phyloP scores from a whole-genome alignment of 23 red algal species.

The Gracilaria caudata region DNA sequence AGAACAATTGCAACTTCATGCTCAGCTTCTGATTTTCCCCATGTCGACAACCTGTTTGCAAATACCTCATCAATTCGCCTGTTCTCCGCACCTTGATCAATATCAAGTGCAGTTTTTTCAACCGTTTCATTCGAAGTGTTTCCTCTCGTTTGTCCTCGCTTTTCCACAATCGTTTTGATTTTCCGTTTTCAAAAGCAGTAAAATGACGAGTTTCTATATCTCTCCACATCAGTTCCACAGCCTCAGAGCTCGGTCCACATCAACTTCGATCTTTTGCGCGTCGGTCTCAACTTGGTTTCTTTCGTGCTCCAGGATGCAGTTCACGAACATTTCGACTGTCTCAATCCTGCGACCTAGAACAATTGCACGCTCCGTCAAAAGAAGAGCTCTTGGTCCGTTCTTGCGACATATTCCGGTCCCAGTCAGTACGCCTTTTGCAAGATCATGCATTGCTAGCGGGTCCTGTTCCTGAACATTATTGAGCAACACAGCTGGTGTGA shows the following conservation, averaged over 20 bases:
- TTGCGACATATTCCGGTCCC: slow-evolving; percentile 34
- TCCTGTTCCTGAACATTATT: slow-evolving; percentile 39
- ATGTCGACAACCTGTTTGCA: slow-evolving; percentile 47
- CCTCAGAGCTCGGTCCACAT: slow-evolving; percentile 38
- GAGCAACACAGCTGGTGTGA: background rate
- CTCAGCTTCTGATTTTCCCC: slow-evolving; percentile 38
- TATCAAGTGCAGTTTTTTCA: slow-evolving; percentile 36
- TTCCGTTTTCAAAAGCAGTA: background rate
- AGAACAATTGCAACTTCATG: slow-evolving; percentile 26
- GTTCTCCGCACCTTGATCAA: slow-evolving; percentile 27
- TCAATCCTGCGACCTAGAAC: slow-evolving; percentile 34
- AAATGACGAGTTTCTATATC: slow-evolving; percentile 51
- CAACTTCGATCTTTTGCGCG: slow-evolving; percentile 19
- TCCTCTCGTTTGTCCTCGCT: slow-evolving; percentile 19
- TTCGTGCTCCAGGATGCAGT: slow-evolving; percentile 26
- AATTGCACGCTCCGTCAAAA: slow-evolving; percentile 52
- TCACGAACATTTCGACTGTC: slow-evolving; percentile 38
- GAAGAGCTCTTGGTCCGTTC: slow-evolving; percentile 31
- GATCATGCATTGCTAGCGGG: slow-evolving; percentile 41
- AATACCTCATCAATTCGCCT: slow-evolving; percentile 56
- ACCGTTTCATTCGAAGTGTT: slow-evolving; percentile 22
- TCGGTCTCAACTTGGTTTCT: background rate
- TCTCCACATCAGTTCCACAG: slow-evolving; percentile 51
- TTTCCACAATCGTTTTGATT: slow-evolving; percentile 29
- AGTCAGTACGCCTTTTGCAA: slow-evolving; percentile 41